Evolutionary conservation across 257 asterid genomes (phyloP), one percentile per base, ranked within the genome.

Genomic region (Anisodus acutangulus): DNA sequence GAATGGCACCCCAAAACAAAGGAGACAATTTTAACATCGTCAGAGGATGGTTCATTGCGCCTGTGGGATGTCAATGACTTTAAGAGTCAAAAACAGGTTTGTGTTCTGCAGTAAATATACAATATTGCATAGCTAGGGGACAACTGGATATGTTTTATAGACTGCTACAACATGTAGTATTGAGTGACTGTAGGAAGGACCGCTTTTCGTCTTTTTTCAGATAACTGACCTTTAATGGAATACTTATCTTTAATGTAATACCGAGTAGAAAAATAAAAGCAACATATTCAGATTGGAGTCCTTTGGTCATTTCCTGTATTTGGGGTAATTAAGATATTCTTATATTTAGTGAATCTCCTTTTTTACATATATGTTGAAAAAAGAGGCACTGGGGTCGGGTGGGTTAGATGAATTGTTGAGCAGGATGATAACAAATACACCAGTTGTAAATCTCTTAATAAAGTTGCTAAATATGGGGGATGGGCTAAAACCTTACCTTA

Each of bases 41-140:
- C 99, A 0, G 98, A 96, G 84, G 99, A 96, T 87, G 99, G 99
- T 86, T 96, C 99, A 0, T 85, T 96, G 67, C 88, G 99, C 79
- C 90, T 93, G 87, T 96, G 99, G 99, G 99, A 96, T 88, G 97
- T 96, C 85, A 96, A 96, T 80, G 96, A 93, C 90, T 92, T 94
- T 80, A 93, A 88, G 84, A 92, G 97, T 92, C 98, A 94, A 89
- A 96, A 94, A 88, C 99, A 96, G 99, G 99, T 94, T 17, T 79
- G 85, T 79, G 22, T 86, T 90, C 41, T 37, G 19, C 66, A 81
- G 67, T 80, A 76, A n/a, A 11, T 62, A 60, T 37, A 39, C 6
- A 10, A 31, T 62, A 13, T 43, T 49, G 26, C 12, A 70, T 11
- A 47, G 53, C 53, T 22, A 47, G 12, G 66, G 84, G 39, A 66